Conservation (phyloP, 2,329 filamentous ascomycete species). For the Curvularia verruculosa region DNA sequence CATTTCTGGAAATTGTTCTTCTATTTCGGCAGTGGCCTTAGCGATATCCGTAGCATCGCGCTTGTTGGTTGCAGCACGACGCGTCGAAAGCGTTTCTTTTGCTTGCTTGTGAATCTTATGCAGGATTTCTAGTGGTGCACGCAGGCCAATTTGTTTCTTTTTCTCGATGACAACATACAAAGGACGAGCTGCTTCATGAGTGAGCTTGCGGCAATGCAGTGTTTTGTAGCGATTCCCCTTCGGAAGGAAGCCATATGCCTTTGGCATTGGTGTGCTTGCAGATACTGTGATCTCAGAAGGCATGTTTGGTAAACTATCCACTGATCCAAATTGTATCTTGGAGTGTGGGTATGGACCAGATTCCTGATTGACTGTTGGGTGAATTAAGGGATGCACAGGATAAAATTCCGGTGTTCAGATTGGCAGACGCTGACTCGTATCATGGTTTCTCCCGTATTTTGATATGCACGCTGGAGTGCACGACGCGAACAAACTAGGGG, state of each 20-base stretch:
- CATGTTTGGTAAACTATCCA: slow-evolving; percentile 2
- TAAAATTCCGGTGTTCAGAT: neutral
- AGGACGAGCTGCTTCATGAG: slow-evolving; percentile 33
- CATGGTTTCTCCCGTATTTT: neutral
- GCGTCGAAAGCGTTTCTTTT: slow-evolving; percentile 48
- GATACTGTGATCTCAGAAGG: slow-evolving; percentile 31
- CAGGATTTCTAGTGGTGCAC: slow-evolving; percentile 51
- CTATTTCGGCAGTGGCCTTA: slow-evolving; percentile 42
- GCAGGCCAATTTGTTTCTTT: slow-evolving; percentile 49
- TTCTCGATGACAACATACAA: slow-evolving; percentile 40
- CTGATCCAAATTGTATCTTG: neutral
- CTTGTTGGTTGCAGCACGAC: slow-evolving; percentile 48
- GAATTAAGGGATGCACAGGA: neutral
- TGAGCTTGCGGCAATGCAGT: slow-evolving; percentile 41
- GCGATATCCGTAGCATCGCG: slow-evolving; percentile 32
- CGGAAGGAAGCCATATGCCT: slow-evolving; percentile 42
- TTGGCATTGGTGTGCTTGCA: slow-evolving; percentile 29
- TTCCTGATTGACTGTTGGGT: neutral
- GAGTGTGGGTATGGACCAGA: neutral
- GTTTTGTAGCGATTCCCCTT: slow-evolving; percentile 46
- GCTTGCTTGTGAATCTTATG: slow-evolving; percentile 48
- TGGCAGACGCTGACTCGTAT: neutral
- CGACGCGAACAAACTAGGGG: neutral
- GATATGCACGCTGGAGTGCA: neutral
- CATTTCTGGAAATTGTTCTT: slow-evolving; percentile 50